These are phyloP conservation scores for Paraconiothyrium sp. DNA, from an alignment of 2,329 filamentous ascomycete genomes.

Conservation along the genomic window DNA sequence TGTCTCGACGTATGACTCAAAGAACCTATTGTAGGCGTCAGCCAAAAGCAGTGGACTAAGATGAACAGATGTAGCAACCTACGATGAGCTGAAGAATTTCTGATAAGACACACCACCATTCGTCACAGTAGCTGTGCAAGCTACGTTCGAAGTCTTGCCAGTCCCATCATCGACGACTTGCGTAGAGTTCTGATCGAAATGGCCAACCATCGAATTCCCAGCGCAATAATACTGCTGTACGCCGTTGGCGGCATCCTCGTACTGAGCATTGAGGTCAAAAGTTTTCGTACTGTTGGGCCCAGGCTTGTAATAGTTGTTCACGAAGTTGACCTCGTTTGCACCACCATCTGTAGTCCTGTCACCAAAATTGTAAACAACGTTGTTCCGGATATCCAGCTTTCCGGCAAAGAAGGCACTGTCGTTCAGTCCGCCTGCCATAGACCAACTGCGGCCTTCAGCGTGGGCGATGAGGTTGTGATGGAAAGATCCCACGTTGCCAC, in stretches of 20 bases:
- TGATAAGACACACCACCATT: conserved; percentile 41
- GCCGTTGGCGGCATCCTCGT: conserved; percentile 46
- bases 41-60: neutral
- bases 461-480: conserved; percentile 54
- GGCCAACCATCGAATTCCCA: conserved; percentile 45
- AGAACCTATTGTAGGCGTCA: conserved; percentile 28
- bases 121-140: conserved; percentile 44
- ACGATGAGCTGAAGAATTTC: conserved; percentile 36
- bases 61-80: neutral
- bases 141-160: conserved; percentile 31
- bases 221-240: conserved; percentile 47
- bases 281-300: conserved; percentile 42
- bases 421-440: conserved; percentile 47
- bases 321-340: conserved; percentile 45
- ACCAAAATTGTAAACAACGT: conserved; percentile 51
- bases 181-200: conserved; percentile 38
- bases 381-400: conserved; percentile 47
- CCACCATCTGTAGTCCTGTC: conserved; percentile 47
- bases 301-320: conserved; percentile 48
- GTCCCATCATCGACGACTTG: conserved; percentile 37
- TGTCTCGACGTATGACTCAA: conserved; percentile 41
- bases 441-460: conserved; percentile 51
- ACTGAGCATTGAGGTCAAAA: conserved; percentile 40
- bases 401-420: conserved; percentile 44
- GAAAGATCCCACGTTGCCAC: conserved; percentile 48